A percentile compares a stretch with the other conserved stretches of the same genome.
These are phyloP conservation scores for Hypoxylon sp. DNA, from an alignment of 2,329 filamentous ascomycete genomes.

Conservation along the genomic window DNA sequence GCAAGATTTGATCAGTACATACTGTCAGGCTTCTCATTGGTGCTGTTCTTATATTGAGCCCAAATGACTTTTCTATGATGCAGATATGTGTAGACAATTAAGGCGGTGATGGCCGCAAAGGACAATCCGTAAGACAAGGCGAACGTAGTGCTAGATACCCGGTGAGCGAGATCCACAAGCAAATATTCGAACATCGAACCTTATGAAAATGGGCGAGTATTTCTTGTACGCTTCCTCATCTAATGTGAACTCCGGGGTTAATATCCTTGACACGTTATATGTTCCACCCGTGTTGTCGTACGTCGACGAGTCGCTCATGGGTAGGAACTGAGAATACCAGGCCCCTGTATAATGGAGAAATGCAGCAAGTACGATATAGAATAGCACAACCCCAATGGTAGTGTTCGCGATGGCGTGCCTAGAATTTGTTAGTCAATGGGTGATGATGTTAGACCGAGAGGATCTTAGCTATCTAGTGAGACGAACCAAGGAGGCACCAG, in stretches of 20 bases:
- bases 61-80: slow-evolving; percentile 76
- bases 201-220: slow-evolving; percentile 77
- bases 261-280: slow-evolving; percentile 75
- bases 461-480: background rate
- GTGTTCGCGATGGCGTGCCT: slow-evolving; percentile 81
- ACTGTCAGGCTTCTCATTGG: slow-evolving; percentile 69
- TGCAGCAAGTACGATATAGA: slow-evolving; percentile 71
- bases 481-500: slow-evolving; percentile 75
- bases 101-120: slow-evolving; percentile 77
- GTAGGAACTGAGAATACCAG: slow-evolving; percentile 74
- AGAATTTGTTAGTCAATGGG: slow-evolving; percentile 1
- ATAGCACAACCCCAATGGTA: slow-evolving; percentile 73
- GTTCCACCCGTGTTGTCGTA: slow-evolving; percentile 76
- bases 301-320: slow-evolving; percentile 76
- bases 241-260: slow-evolving; percentile 72
- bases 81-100: slow-evolving; percentile 76
- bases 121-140: slow-evolving; percentile 77
- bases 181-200: slow-evolving; percentile 50
- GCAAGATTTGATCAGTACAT: slow-evolving; percentile 4
- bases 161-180: slow-evolving; percentile 20
- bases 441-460: background rate
- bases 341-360: slow-evolving; percentile 73
- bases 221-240: slow-evolving; percentile 72
- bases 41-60: slow-evolving; percentile 70
- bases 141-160: slow-evolving; percentile 72